Conservation (phyloP, 2,329 filamentous ascomycete genomes). For the Neonectria ditissima region DNA sequence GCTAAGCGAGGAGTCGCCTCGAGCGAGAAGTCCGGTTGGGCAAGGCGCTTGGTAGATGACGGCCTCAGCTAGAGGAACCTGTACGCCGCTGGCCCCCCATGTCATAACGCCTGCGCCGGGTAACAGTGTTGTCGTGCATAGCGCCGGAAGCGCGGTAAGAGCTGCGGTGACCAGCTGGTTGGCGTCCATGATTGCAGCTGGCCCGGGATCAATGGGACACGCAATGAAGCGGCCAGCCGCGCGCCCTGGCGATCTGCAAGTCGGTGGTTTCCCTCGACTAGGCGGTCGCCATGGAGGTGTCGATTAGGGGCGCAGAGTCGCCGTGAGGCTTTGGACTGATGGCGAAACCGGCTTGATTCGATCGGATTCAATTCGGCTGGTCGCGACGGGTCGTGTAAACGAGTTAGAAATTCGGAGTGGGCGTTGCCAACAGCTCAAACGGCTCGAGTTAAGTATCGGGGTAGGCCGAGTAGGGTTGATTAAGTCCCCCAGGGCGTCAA, state of each 20-base stretch:
- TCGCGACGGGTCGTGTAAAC: constrained; percentile 10
- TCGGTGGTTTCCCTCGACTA: constrained; percentile 32
- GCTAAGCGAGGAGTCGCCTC: constrained; percentile 48
- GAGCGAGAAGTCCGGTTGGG: constrained; percentile 40
- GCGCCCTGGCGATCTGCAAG: constrained; percentile 39
- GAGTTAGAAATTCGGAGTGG: neutral
- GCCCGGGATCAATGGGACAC: constrained; percentile 35
- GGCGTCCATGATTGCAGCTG: constrained; percentile 44
- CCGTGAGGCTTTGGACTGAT: constrained; percentile 5
- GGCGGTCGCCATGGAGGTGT: constrained; percentile 38
- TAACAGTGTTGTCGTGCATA: constrained; percentile 58
- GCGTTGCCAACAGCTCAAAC: neutral
- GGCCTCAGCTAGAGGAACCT: constrained; percentile 69
- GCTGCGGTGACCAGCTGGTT: constrained; percentile 41
- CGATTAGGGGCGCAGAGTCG: neutral
- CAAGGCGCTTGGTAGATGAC: constrained; percentile 64
- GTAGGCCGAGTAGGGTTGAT: neutral
- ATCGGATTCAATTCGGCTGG: constrained; percentile 12
- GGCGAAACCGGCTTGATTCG: constrained; percentile 8
- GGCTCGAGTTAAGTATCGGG: constrained; percentile 3
- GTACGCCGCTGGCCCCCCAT: constrained; percentile 61
- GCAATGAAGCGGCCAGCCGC: constrained; percentile 44
- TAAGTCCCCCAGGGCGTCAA: neutral
- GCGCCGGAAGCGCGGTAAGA: constrained; percentile 46
- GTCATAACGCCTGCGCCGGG: constrained; percentile 61